phyloP scores from a whole-genome alignment of 2,329 filamentous ascomycete genomes.

The Exophiala sp. region DNA sequence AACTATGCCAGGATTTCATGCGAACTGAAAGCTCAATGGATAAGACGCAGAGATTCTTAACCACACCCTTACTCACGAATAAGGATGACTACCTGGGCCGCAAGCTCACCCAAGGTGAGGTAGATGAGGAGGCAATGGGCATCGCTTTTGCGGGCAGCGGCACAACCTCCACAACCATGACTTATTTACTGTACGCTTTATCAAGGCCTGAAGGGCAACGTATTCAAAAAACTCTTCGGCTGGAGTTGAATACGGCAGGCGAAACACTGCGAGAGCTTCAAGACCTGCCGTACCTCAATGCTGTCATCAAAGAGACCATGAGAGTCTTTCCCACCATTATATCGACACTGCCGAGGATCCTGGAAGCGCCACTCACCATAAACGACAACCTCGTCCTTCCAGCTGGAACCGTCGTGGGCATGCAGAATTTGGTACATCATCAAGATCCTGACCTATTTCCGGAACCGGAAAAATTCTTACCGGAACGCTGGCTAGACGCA shows the following conservation, averaged over 20 bases:
- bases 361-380: slow-evolving; percentile 17
- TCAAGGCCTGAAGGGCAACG: neutral
- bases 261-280: neutral
- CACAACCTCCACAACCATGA: slow-evolving; percentile 12
- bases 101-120: slow-evolving; percentile 2
- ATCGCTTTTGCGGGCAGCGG: slow-evolving; percentile 12
- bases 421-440: slow-evolving; percentile 24
- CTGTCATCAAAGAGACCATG: slow-evolving; percentile 27
- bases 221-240: slow-evolving; percentile 4
- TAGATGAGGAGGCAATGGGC: slow-evolving; percentile 9
- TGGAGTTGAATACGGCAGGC: slow-evolving; percentile 1
- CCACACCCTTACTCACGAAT: slow-evolving; percentile 1
- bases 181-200: slow-evolving; percentile 9
- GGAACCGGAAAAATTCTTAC: slow-evolving; percentile 21
- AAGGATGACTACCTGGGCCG: slow-evolving; percentile 6
- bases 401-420: slow-evolving; percentile 19
- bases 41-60: slow-evolving; percentile 5
- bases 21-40: neutral
- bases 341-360: slow-evolving; percentile 20
- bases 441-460: slow-evolving; percentile 22
- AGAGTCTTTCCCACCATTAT: slow-evolving; percentile 28
- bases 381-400: slow-evolving; percentile 25
- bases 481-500: slow-evolving; percentile 30
- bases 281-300: slow-evolving; percentile 23
- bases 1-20: neutral